Percentiles rank a stretch among this genome's conserved stretches.
phyloP scores from a whole-genome alignment of 805 yeast genomes.

The Starmera dryadoides region DNA sequence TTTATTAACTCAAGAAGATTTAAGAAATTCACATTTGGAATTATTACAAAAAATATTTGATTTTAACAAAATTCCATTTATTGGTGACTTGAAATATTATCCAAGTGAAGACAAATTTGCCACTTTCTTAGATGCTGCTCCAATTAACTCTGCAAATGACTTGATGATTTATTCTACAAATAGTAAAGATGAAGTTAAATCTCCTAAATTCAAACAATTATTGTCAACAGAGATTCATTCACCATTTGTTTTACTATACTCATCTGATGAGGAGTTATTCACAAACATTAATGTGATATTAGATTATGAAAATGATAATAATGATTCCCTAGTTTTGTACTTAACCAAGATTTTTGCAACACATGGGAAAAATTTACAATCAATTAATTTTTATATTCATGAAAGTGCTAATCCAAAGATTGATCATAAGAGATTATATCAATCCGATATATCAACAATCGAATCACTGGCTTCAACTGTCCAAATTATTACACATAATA shows the following conservation, averaged over 20 bases:
- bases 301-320: not conserved
- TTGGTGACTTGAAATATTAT: conserved; percentile 67
- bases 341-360: not conserved
- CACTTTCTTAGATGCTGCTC: conserved; percentile 75
- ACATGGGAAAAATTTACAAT: not conserved
- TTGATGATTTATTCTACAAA: conserved; percentile 12
- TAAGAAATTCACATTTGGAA: conserved; percentile 23
- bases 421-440: not conserved
- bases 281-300: not conserved
- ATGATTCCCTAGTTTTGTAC: not conserved
- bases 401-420: not conserved
- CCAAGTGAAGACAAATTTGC: conserved; percentile 63
- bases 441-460: not conserved
- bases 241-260: not conserved
- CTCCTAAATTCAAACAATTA: not conserved
- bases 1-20: conserved; percentile 14
- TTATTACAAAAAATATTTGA: conserved; percentile 28
- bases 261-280: not conserved
- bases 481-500: not conserved
- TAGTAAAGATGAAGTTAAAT: conserved; percentile 5
- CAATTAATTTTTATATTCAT: not conserved
- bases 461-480: not conserved
- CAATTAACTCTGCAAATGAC: conserved; percentile 22
- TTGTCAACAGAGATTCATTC: not conserved
- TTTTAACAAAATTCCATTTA: conserved; percentile 42